Percentiles rank a stretch among this genome's conserved stretches.
Conservation (phyloP, 2,329 filamentous ascomycete genomes). For the Fusarium protoensiforme region DNA sequence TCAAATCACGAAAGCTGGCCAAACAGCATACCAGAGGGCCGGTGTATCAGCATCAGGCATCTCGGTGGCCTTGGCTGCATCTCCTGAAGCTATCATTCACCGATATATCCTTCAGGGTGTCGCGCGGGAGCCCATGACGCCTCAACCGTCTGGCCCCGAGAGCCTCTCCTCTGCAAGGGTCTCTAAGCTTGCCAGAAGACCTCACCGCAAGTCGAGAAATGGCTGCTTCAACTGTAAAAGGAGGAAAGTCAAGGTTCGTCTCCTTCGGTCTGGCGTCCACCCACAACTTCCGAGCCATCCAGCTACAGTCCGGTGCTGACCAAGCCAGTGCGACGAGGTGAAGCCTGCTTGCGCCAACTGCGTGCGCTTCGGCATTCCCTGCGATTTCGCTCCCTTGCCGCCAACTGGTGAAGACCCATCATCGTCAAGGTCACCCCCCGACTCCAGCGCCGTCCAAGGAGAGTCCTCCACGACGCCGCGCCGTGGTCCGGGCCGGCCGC, state of each 20-base stretch:
- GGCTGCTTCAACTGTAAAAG: constrained; percentile 48
- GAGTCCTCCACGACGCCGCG: constrained; percentile 33
- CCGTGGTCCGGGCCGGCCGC: constrained; percentile 45
- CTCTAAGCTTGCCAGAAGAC: constrained; percentile 42
- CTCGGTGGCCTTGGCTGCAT: neutral
- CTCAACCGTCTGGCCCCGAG: constrained; percentile 36
- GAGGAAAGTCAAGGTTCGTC: constrained; percentile 46
- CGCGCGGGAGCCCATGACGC: constrained; percentile 34
- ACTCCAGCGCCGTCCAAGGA: constrained; percentile 21
- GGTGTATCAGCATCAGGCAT: constrained; percentile 4
- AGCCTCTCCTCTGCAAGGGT: constrained; percentile 39
- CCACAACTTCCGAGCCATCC: neutral
- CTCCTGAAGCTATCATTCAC: neutral
- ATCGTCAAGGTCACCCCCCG: constrained; percentile 26
- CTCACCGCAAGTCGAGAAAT: constrained; percentile 46
- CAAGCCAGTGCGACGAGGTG: constrained; percentile 45
- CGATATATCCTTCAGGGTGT: constrained; percentile 3
- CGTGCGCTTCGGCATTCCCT: constrained; percentile 45
- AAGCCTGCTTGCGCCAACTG: constrained; percentile 47
- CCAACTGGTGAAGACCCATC: constrained; percentile 30
- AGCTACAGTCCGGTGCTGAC: constrained; percentile 21
- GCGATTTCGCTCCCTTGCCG: constrained; percentile 41
- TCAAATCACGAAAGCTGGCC: constrained; percentile 26
- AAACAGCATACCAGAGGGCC: constrained; percentile 19
- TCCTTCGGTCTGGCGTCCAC: neutral